Percentiles rank a stretch among this genome's conserved stretches.
Conservation (phyloP, 164 flowering plant species). For the Malania oleifera region DNA sequence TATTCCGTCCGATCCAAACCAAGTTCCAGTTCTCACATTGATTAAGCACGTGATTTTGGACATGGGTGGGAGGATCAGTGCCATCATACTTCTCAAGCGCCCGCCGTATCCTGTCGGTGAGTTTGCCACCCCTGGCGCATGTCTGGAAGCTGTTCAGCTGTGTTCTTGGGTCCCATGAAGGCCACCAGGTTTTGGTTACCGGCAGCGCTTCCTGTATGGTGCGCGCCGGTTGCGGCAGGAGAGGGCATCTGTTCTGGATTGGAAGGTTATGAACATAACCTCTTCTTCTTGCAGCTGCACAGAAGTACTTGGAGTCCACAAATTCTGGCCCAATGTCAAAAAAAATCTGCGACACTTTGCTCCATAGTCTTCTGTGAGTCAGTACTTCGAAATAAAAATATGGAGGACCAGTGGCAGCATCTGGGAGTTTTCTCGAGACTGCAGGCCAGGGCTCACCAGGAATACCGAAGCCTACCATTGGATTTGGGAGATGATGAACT, state of each 20-base stretch:
- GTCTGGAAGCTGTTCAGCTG: background rate
- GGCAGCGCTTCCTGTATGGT: conserved; percentile 16
- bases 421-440: background rate
- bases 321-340: background rate
- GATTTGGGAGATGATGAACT: background rate
- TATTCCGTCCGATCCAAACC: conserved; percentile 20
- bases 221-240: background rate
- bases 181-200: conserved; percentile 17
- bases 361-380: background rate
- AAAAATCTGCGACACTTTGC: background rate
- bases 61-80: background rate
- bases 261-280: background rate
- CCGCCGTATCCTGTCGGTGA: background rate
- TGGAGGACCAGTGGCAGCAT: background rate
- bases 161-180: conserved; percentile 9
- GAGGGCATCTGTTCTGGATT: background rate
- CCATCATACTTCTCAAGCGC: background rate
- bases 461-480: background rate
- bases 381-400: background rate
- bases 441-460: background rate
- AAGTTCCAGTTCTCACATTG: conserved; percentile 20
- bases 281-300: background rate
- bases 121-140: background rate
- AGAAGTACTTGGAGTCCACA: background rate
- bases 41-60: conserved; percentile 1